Percentiles rank a stretch among this genome's conserved stretches.
These are phyloP conservation scores for Fusarium nematophilum DNA, from an alignment of 2,329 filamentous ascomycete species.

Conservation along the genomic window DNA sequence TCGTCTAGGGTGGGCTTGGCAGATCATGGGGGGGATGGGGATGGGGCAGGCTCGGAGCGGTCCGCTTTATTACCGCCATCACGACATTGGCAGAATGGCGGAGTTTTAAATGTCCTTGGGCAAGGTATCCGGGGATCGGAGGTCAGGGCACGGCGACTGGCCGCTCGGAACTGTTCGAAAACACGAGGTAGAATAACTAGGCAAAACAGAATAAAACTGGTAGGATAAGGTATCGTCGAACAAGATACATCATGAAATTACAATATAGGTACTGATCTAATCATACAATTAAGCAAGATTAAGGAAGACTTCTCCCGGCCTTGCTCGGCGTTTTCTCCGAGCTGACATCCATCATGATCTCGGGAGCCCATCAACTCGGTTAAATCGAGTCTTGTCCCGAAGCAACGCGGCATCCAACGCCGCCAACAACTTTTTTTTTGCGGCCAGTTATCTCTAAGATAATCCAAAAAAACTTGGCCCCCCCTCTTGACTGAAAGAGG, in stretches of 20 bases:
- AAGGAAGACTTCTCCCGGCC: slow-evolving; percentile 16
- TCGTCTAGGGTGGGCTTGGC: slow-evolving; percentile 20
- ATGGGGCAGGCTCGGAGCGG: too few relatives aligned
- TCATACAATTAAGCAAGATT: slow-evolving; percentile 31
- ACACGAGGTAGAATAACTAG: too few relatives aligned
- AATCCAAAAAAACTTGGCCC: slow-evolving; percentile 10
- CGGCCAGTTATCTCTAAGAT: slow-evolving; percentile 15
- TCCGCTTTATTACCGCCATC: slow-evolving; percentile 40
- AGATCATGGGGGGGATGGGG: too few relatives aligned
- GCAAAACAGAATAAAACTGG: too few relatives aligned
- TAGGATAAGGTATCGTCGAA: background rate
- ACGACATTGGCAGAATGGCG: slow-evolving; percentile 14
- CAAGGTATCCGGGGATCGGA: slow-evolving; percentile 6
- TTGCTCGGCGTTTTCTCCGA: slow-evolving; percentile 19
- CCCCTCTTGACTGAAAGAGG: slow-evolving; percentile 1
- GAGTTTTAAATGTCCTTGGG: slow-evolving; percentile 33
- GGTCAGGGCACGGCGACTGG: background rate
- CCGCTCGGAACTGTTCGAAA: too few relatives aligned
- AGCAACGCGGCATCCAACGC: slow-evolving; percentile 13
- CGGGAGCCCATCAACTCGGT: slow-evolving; percentile 7
- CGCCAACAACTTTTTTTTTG: slow-evolving; percentile 29
- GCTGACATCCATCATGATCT: slow-evolving; percentile 14
- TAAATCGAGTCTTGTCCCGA: background rate
- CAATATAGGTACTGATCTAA: too few relatives aligned
- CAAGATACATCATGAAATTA: slow-evolving; percentile 19